Conservation (phyloP, 2,329 filamentous ascomycete genomes). For the Alternaria angustiovoidea region DNA sequence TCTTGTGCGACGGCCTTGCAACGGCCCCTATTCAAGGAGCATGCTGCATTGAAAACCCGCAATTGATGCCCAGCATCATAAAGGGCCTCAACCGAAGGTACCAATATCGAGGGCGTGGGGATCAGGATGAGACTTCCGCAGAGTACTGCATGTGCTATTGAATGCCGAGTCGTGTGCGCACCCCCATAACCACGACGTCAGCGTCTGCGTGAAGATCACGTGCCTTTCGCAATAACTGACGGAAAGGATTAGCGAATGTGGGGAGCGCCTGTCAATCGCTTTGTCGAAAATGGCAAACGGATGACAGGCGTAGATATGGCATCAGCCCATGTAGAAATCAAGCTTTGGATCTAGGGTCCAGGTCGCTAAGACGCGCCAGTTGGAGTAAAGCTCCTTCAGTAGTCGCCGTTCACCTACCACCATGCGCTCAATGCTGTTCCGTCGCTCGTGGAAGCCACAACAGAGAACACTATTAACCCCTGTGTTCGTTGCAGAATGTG, state of each 20-base stretch:
- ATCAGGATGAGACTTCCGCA: neutral
- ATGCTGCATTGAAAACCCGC: neutral
- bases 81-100: neutral
- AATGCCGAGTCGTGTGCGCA: constrained; percentile 2
- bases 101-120: neutral
- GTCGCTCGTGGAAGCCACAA: constrained; percentile 34
- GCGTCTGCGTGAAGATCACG: constrained; percentile 21
- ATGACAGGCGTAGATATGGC: constrained; percentile 25
- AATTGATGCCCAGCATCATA: neutral
- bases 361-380: constrained; percentile 27
- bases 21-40: neutral
- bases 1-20: neutral
- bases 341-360: constrained; percentile 25
- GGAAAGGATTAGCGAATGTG: constrained; percentile 20
- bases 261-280: constrained; percentile 15
- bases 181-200: constrained; percentile 1
- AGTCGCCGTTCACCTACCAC: constrained; percentile 28
- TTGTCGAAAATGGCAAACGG: constrained; percentile 20
- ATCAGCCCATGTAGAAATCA: constrained; percentile 16
- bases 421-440: constrained; percentile 22
- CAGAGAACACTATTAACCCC: constrained; percentile 10
- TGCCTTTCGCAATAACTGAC: constrained; percentile 36
- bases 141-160: neutral
- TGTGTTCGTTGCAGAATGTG: constrained; percentile 4
- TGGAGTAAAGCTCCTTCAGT: constrained; percentile 17